Evolutionary conservation across 306 rosid species (phyloP).

Genomic region (Pyrus betulifolia): DNA sequence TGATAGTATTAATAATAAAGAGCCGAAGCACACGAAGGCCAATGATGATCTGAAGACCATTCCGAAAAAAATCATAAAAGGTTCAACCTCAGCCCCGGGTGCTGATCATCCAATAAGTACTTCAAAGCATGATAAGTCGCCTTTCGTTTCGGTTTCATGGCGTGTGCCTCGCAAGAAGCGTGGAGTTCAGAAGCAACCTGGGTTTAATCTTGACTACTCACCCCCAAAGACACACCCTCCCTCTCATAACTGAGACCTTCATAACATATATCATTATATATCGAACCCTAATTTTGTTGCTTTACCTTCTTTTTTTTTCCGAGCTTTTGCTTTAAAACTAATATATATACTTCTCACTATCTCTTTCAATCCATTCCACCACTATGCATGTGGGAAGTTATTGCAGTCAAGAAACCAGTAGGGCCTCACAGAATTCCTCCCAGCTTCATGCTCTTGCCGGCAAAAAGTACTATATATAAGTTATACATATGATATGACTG

Average conservation of each 20-base stretch:
- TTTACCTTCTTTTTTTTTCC: background rate
- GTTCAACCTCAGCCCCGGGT: background rate
- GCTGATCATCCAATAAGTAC: background rate
- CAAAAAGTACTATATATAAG: background rate
- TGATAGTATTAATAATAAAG: background rate
- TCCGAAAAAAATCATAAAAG: background rate
- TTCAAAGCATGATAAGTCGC: background rate
- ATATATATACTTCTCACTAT: background rate
- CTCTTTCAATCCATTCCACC: background rate
- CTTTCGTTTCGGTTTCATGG: slow-evolving; percentile 27
- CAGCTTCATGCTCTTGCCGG: background rate
- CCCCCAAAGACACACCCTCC: slow-evolving; percentile 88
- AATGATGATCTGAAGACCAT: background rate
- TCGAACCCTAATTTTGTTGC: background rate
- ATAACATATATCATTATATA: background rate
- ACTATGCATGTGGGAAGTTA: background rate
- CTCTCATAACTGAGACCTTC: slow-evolving; percentile 48
- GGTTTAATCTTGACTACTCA: slow-evolving; percentile 55
- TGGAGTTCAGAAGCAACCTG: slow-evolving; percentile 42
- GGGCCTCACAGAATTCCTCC: background rate
- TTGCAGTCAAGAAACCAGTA: background rate
- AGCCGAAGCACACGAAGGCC: background rate
- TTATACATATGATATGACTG: background rate
- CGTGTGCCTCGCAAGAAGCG: slow-evolving; percentile 46
- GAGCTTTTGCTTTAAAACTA: background rate